Evolutionary conservation across 768 basidiomycete genomes (phyloP), one percentile per base, ranked within the genome.

Genomic region (Thelephora ganbajun): DNA sequence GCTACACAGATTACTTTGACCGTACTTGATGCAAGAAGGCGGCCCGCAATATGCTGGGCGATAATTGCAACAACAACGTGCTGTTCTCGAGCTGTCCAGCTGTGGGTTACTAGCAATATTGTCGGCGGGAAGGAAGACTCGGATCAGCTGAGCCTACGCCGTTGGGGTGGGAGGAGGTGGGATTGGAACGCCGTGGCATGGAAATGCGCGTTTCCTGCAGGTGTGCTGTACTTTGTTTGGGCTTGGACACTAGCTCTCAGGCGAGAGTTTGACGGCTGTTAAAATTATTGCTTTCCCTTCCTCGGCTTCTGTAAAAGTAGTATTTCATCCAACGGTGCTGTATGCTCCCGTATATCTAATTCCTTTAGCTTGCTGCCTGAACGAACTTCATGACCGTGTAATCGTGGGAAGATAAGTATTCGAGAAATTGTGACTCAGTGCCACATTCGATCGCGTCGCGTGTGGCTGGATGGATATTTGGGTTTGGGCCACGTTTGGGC

Each of bases 31-130:
- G 69, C 78, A 47, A 71, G 73, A 14, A 69, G 67, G 33, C 75
- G 91, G 7, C 89, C 91, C 0, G 79, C 88, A n/a, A 66, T 84
- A 4, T 83, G 79, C 45, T 98, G 94, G 94, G 83, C 89, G 3
- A 74, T 83, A 11, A 85, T 97, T 43, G 92, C 83, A 0, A 91
- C 83, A 11, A 89, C 87, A 42, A 96, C 94, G 0, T 87, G 82
- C 57, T 69, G 82, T 47, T 83, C 81, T 54, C 74, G 86, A 47
- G 77, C 80, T 54, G 74, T 97, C 47, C 89, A 96, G 66, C 81
- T 96, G 50, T 98, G 92, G 91, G 92, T 96, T 20, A 94, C 92
- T 35, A 85, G 82, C 58, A 98, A 98, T 61, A 74, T 98, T 49
- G 64, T 63, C 23, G 41, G 22, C 14, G 26, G 26, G 26, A 41